phyloP scores from a whole-genome alignment of 768 basidiomycete genomes.

The Mycena belliarum region DNA sequence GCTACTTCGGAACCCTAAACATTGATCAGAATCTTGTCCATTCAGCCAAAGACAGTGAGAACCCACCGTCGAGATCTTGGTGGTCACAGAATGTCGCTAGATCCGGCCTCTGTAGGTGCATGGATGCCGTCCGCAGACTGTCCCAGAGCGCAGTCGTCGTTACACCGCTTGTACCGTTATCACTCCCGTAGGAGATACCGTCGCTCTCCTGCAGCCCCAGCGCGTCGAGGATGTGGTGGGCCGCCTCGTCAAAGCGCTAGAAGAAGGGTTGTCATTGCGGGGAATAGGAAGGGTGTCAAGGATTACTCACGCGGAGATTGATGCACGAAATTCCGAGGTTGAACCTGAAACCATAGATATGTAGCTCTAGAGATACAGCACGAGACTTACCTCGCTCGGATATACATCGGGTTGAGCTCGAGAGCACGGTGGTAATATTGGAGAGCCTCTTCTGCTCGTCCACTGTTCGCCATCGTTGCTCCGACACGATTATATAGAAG shows the following conservation, averaged over 20 bases:
- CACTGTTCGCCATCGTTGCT: slow-evolving; percentile 91
- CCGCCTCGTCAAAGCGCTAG: slow-evolving; percentile 85
- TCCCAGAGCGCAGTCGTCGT: slow-evolving; percentile 85
- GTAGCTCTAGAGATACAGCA: slow-evolving; percentile 1
- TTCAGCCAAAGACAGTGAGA: background rate
- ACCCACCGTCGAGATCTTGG: slow-evolving; percentile 65
- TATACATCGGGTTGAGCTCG: slow-evolving; percentile 85
- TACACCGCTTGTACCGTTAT: slow-evolving; percentile 61
- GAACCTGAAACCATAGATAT: slow-evolving; percentile 51
- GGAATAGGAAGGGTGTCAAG: background rate
- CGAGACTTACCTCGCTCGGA: slow-evolving; percentile 67
- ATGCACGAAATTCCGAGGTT: slow-evolving; percentile 93
- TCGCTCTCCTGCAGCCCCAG: slow-evolving; percentile 88
- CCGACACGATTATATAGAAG: slow-evolving; percentile 91
- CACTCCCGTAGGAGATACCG: slow-evolving; percentile 46
- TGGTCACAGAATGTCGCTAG: slow-evolving; percentile 72
- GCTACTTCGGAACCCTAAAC: slow-evolving; percentile 30
- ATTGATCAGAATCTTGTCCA: background rate
- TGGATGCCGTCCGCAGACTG: slow-evolving; percentile 77
- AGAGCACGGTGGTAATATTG: slow-evolving; percentile 85
- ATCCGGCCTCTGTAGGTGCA: slow-evolving; percentile 80
- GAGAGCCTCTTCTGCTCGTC: slow-evolving; percentile 77
- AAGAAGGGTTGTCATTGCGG: background rate
- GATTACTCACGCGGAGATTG: slow-evolving; percentile 66
- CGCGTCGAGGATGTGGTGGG: slow-evolving; percentile 85